phyloP scores from a whole-genome alignment of 129 eudicot genomes.

The Pulicaria dysenterica region DNA sequence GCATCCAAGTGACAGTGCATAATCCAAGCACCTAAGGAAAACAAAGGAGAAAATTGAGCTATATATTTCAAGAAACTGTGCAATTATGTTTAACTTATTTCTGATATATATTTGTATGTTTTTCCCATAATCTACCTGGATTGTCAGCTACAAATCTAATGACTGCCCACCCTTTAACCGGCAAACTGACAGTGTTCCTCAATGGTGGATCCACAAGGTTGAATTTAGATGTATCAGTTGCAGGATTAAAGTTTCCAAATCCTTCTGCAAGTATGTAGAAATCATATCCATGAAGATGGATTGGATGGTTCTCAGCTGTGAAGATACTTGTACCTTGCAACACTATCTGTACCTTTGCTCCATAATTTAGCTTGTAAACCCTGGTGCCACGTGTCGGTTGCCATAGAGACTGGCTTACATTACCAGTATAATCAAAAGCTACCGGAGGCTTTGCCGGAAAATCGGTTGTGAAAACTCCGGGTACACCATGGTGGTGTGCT shows the following conservation, averaged over 20 bases:
- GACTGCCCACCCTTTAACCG: conserved; percentile 87
- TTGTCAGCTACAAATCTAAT: conserved; percentile 95
- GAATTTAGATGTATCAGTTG: conserved; percentile 70
- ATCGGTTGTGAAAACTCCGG: conserved; percentile 82
- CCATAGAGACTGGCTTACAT: conserved; percentile 79
- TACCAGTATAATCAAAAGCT: conserved; percentile 88
- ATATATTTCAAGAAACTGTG: neutral
- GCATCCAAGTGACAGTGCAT: conserved; percentile 99
- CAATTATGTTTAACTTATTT: conserved; percentile 3
- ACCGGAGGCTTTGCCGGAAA: conserved; percentile 81
- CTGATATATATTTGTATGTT: neutral
- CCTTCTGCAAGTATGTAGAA: conserved; percentile 92
- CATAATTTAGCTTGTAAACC: conserved; percentile 68
- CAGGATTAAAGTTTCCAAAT: conserved; percentile 83
- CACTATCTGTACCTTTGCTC: conserved; percentile 76
- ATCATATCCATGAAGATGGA: conserved; percentile 97
- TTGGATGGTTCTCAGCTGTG: conserved; percentile 93
- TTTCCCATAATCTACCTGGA: conserved; percentile 57
- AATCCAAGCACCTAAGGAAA: conserved; percentile 74
- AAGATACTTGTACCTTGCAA: conserved; percentile 86
- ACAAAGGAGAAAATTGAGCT: neutral
- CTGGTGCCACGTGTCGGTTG: conserved; percentile 70
- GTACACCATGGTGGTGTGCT: conserved; percentile 77
- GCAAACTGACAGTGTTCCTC: conserved; percentile 78
- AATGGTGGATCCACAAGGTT: conserved; percentile 95